Percentiles rank a stretch among this genome's conserved stretches.
These are phyloP conservation scores for Talaromyces borbonicus DNA, from an alignment of 495 filamentous ascomycete species.

Conservation along the genomic window DNA sequence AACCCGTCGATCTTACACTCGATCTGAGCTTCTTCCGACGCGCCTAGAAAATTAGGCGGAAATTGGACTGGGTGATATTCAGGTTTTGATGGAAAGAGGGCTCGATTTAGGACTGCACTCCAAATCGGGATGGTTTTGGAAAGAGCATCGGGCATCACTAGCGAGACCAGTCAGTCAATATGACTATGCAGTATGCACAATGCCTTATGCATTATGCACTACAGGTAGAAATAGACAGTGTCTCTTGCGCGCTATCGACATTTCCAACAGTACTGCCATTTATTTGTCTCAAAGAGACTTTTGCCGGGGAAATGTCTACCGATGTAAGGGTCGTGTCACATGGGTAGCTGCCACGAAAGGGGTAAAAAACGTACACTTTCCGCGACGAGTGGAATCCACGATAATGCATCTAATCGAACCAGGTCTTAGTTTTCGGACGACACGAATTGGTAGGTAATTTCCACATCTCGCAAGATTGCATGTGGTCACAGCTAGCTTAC, in stretches of 20 bases:
- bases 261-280: no score
- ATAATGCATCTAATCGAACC: slow-evolving; percentile 75
- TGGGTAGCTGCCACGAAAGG: background rate
- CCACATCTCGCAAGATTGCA: no score
- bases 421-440: slow-evolving; percentile 6
- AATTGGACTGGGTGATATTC: slow-evolving; percentile 47
- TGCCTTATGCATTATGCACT: slow-evolving; percentile 6
- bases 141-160: slow-evolving; percentile 84
- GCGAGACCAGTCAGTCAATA: slow-evolving; percentile 5
- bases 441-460: no score
- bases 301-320: no score
- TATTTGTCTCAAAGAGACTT: no score
- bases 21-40: slow-evolving; percentile 75
- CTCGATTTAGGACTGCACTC: slow-evolving; percentile 72
- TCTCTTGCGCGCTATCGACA: no score
- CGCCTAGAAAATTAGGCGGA: slow-evolving; percentile 56
- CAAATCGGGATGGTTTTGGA: slow-evolving; percentile 92
- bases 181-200: background rate
- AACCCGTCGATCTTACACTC: slow-evolving; percentile 56
- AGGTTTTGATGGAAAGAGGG: slow-evolving; percentile 55
- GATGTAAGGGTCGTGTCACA: no score
- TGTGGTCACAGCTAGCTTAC: slow-evolving; percentile 43
- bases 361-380: slow-evolving; percentile 54
- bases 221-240: no score
- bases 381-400: slow-evolving; percentile 87